Base-by-base conservation (phyloP, 495 filamentous ascomycete genomes). In the Pyrenula massariospora region DNA sequence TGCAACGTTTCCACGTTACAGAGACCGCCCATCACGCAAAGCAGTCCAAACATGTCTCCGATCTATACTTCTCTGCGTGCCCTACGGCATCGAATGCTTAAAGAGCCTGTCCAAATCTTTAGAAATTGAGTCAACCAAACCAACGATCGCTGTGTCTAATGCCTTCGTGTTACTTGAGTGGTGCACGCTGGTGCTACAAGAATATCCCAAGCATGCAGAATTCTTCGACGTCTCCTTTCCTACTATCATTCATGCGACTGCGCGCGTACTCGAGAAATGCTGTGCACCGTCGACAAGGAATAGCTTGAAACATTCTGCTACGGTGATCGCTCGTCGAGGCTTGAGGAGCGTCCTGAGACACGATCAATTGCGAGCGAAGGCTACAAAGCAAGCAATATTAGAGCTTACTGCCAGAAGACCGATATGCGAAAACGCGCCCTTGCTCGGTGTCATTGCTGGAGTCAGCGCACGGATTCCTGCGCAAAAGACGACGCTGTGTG, bases 81-180 rank as follows among this genome's bases (percentile, higher is more conserved):
- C 76, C 21, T 66, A 71, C 24, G 65, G 68, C 54, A 60, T 63
- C 56, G 77, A 82, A 24, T 64, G 77, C 47, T 70, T 92, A 11
- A 73, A 79, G 50, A 73, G 77, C 2, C 76, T 93, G 52, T 74
- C 86, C 25, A 74, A 79, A 53, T 74, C 71, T 42, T 59, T 84
- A 19, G 69, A 76, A 55, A 58, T 57, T 5, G 94, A 98, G 69
- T 76, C 86, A 0, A 71, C 78, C 48, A 96, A 94, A 66, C 66
- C 73, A 2, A 83, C 81, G 24, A 81, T 97, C 59, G 87, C 92
- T 22, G 71, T 88, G 1, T 78, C 80, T 22, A 90, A 83, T 64
- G 88, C 90, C 1, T 91, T 96, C 62, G 87, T 95, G n/a, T 73
- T 98, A 59, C 73, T 92, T 12, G 87, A 92, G 64, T 98, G 91